phyloP scores from a whole-genome alignment of 768 basidiomycete genomes.

The Mycena indigotica region DNA sequence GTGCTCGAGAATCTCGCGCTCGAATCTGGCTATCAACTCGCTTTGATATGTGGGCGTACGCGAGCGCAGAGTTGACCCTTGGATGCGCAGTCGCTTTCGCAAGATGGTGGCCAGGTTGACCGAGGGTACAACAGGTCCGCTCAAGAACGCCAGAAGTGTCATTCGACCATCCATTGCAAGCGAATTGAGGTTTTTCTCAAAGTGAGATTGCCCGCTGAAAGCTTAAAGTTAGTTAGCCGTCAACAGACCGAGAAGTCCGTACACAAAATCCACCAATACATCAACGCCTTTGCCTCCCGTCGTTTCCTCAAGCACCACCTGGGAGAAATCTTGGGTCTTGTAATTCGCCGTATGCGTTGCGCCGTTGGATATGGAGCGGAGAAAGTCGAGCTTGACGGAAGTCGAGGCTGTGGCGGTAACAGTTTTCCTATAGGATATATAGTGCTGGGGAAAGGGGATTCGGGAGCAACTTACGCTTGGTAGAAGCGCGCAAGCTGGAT shows the following conservation, averaged over 20 bases:
- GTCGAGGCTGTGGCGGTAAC: conserved; percentile 88
- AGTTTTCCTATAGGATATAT: conserved; percentile 46
- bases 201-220: conserved; percentile 61
- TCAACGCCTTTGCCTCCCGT: conserved; percentile 76
- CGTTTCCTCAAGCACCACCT: conserved; percentile 60
- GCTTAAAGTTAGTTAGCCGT: background rate
- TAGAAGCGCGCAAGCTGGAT: conserved; percentile 80
- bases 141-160: conserved; percentile 65
- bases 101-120: conserved; percentile 69
- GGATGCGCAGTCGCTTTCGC: conserved; percentile 82
- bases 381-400: conserved; percentile 77
- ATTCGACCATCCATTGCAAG: conserved; percentile 75
- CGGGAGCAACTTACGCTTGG: conserved; percentile 60
- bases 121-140: conserved; percentile 59
- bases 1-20: conserved; percentile 51
- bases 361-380: conserved; percentile 65
- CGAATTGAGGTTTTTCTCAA: conserved; percentile 69
- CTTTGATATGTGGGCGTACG: conserved; percentile 77
- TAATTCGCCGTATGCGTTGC: conserved; percentile 83
- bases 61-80: conserved; percentile 85
- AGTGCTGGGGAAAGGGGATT: conserved; percentile 9
- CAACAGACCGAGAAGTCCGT: background rate
- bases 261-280: conserved; percentile 82
- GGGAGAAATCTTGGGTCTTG: conserved; percentile 79
- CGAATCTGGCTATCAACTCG: conserved; percentile 65